These are phyloP conservation scores for Colletotrichum tropicale DNA, from an alignment of 2,329 filamentous ascomycete genomes.

Conservation along the genomic window DNA sequence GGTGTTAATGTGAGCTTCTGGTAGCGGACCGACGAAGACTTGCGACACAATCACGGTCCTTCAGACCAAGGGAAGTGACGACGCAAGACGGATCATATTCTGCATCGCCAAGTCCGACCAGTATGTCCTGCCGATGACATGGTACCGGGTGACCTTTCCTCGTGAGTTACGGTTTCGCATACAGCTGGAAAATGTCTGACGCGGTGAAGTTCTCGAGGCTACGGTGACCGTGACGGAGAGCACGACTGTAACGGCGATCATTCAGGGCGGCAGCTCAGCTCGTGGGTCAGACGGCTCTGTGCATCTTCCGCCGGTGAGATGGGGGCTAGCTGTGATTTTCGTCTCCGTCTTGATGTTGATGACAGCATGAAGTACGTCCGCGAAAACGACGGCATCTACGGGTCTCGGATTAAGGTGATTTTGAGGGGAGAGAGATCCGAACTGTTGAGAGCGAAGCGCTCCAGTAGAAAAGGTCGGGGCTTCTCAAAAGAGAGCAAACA, in stretches of 20 bases:
- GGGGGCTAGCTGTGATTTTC: background rate
- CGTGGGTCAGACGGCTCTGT: background rate
- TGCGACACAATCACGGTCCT: conserved; percentile 6
- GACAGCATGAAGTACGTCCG: background rate
- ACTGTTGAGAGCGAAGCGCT: background rate
- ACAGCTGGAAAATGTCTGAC: background rate
- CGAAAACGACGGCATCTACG: background rate
- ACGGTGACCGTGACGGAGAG: background rate
- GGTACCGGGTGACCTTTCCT: background rate
- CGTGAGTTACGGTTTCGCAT: background rate
- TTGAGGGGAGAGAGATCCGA: background rate
- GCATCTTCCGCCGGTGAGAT: background rate
- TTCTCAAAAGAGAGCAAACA: accelerated
- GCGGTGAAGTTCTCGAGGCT: background rate
- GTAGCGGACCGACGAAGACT: background rate
- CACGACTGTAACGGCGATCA: background rate
- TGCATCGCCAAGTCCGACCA: background rate
- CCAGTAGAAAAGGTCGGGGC: accelerated
- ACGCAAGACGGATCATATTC: conserved; percentile 1
- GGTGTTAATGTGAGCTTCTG: background rate
- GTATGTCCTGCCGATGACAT: conserved; percentile 3
- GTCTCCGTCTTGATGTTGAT: background rate
- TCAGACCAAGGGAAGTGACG: background rate
- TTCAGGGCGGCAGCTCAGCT: background rate
- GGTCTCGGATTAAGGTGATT: background rate